phyloP scores from a whole-genome alignment of 2,329 filamentous ascomycete genomes.

The Lasiodiplodia gonubiensis region DNA sequence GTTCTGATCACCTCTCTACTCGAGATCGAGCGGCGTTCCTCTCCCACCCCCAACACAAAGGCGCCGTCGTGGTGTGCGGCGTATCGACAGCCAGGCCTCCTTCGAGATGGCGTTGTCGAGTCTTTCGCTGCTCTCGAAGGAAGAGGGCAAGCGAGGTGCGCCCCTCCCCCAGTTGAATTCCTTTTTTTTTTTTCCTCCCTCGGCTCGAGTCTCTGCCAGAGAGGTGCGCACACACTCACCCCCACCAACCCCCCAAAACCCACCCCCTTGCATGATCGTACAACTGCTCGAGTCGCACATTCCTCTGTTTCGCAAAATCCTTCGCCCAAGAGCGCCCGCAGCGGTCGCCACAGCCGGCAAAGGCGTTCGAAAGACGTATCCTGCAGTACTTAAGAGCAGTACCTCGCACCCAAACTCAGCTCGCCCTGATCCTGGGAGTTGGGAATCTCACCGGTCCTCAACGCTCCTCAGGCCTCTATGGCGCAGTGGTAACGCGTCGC shows the following conservation, averaged over 20 bases:
- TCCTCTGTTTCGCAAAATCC: neutral
- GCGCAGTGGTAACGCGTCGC: conserved; percentile 29
- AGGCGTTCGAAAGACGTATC: neutral
- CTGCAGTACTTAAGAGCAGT: neutral
- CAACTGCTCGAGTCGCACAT: neutral
- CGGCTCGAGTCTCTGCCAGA: neutral
- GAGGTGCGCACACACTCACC: neutral
- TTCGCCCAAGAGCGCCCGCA: neutral
- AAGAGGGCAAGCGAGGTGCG: neutral
- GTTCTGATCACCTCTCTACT: neutral
- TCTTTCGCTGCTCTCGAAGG: neutral
- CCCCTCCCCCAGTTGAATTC: neutral
- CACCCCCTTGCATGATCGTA: neutral
- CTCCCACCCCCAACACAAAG: neutral
- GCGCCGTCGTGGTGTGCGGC: neutral
- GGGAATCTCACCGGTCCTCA: neutral
- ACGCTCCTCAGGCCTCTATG: conserved; percentile 19
- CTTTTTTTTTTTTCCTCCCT: neutral
- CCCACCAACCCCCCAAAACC: neutral
- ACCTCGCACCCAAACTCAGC: neutral
- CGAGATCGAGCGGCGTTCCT: neutral
- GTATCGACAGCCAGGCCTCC: neutral
- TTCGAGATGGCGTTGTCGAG: neutral
- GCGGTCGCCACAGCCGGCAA: too few species aligned
- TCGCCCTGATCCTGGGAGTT: conserved; percentile 21